Conservation (phyloP, 495 filamentous ascomycete species). For the Aspergillus panamensis region DNA sequence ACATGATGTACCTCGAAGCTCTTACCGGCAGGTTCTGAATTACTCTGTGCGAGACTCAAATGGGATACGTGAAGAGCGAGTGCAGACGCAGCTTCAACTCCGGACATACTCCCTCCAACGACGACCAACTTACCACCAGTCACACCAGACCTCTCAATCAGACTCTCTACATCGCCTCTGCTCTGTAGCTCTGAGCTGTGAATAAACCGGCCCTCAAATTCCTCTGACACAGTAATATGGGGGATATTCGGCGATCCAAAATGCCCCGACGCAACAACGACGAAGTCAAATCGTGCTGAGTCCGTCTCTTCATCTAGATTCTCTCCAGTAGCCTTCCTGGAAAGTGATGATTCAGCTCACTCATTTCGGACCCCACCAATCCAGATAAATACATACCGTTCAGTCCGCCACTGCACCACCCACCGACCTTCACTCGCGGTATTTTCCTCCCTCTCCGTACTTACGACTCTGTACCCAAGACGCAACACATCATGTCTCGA, state of each 20-base stretch:
- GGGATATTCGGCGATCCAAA: conserved; percentile 63
- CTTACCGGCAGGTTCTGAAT: conserved; percentile 28
- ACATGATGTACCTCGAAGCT: conserved; percentile 62
- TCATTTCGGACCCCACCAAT: conserved; percentile 1
- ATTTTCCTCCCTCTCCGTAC: conserved; percentile 34
- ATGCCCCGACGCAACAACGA: conserved; percentile 74
- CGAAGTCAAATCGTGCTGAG: conserved; percentile 60
- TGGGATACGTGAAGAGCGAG: conserved; percentile 69
- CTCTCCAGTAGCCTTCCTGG: neutral
- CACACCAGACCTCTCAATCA: conserved; percentile 5
- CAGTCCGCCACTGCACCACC: conserved; percentile 48
- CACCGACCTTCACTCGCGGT: conserved; percentile 34
- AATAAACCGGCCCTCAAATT: conserved; percentile 37
- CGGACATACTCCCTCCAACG: conserved; percentile 81
- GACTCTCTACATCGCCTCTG: conserved; percentile 22
- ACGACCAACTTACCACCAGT: conserved; percentile 64
- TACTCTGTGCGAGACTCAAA: conserved; percentile 41
- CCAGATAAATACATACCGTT: conserved; percentile 23
- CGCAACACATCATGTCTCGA: conserved; percentile 41
- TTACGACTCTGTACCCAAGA: conserved; percentile 52
- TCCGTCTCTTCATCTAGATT: conserved; percentile 9
- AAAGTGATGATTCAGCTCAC: neutral
- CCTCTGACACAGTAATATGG: conserved; percentile 34
- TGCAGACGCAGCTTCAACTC: conserved; percentile 69
- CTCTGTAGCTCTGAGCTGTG: conserved; percentile 57